Conservation (phyloP, 2,329 filamentous ascomycete species). For the Claviceps lovelessii region DNA sequence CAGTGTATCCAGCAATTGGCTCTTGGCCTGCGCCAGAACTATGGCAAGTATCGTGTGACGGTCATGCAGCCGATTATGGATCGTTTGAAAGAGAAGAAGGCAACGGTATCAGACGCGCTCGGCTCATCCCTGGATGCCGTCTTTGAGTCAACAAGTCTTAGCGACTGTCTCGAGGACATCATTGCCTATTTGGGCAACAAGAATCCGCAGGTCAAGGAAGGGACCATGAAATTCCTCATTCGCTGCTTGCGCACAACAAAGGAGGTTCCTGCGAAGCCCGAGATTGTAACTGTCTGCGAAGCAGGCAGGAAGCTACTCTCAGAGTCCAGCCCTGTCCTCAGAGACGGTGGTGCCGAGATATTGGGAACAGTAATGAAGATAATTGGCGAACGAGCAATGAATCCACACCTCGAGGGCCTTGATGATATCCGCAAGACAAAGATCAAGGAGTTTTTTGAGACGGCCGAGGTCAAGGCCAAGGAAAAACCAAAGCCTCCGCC, state of each 20-base stretch:
- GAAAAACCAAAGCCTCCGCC: constrained; percentile 71
- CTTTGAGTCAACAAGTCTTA: constrained; percentile 51
- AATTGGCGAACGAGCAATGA: constrained; percentile 91
- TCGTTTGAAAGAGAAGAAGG: constrained; percentile 94
- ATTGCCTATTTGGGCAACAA: constrained; percentile 77
- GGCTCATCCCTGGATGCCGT: constrained; percentile 66
- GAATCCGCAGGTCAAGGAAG: constrained; percentile 94
- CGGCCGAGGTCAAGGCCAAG: constrained; percentile 34
- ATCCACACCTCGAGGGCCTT: constrained; percentile 74
- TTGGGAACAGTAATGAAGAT: constrained; percentile 97
- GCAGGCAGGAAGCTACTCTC: constrained; percentile 76
- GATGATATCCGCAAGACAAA: constrained; percentile 94
- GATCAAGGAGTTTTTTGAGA: constrained; percentile 81
- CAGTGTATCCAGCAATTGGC: constrained; percentile 84
- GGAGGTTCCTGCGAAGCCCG: constrained; percentile 69
- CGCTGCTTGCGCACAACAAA: constrained; percentile 71
- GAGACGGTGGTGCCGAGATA: constrained; percentile 81
- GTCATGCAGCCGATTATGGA: constrained; percentile 89
- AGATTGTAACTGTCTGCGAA: constrained; percentile 78
- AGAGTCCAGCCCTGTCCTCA: constrained; percentile 72
- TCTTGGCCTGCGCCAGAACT: constrained; percentile 66
- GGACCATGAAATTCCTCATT: constrained; percentile 85
- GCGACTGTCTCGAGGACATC: constrained; percentile 86
- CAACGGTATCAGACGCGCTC: constrained; percentile 72
- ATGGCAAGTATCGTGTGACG: constrained; percentile 63